Evolutionary conservation across 2,329 filamentous ascomycete species (phyloP).

Genomic region (Aspergillus ustus): DNA sequence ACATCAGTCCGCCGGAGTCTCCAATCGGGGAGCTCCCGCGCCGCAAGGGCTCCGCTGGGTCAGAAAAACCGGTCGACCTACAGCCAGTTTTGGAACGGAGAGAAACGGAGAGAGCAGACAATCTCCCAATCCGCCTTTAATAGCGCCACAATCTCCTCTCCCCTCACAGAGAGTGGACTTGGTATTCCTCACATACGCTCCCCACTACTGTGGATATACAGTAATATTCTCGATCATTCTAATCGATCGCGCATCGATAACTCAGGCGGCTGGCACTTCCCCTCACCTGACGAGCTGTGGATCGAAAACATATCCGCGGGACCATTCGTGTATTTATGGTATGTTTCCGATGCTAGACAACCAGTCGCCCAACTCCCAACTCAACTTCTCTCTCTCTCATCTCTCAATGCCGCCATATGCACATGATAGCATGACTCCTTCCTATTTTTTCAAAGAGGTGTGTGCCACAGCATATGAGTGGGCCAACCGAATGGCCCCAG

Average conservation of each 20-base stretch:
- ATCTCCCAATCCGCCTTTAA: not conserved
- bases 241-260: not conserved
- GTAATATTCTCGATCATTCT: not conserved
- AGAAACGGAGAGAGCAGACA: not conserved
- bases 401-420: not conserved
- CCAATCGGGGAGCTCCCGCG: conserved; percentile 10
- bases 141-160: not conserved
- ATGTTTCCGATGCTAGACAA: too few relatives aligned
- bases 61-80: too few relatives aligned
- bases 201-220: not conserved
- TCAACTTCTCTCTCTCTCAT: not conserved
- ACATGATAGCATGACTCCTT: not conserved
- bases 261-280: not conserved
- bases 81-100: too few relatives aligned
- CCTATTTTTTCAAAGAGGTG: not conserved
- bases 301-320: not conserved
- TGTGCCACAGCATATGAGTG: not conserved
- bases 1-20: conserved; percentile 1
- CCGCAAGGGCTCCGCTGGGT: not conserved
- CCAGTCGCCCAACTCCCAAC: not conserved
- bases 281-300: not conserved
- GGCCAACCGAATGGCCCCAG: not conserved
- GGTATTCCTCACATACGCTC: not conserved
- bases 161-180: not conserved
- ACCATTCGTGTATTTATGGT: not conserved